phyloP scores from a whole-genome alignment of 768 basidiomycete genomes.

The Mrakia frigida region DNA sequence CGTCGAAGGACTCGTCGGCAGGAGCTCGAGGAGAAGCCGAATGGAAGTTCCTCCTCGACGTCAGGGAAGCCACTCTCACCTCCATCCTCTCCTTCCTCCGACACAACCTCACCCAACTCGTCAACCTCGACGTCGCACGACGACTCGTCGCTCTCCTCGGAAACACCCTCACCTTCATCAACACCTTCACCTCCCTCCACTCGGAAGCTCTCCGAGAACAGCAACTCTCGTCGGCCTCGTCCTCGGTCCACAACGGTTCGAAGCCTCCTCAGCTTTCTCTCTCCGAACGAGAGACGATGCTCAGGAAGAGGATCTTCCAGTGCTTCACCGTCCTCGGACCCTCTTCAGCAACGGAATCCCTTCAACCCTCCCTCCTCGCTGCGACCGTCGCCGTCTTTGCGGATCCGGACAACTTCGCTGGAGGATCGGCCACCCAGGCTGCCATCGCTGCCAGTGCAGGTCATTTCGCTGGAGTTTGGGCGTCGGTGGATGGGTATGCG shows the following conservation, averaged over 20 bases:
- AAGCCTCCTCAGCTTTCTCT: slow-evolving; percentile 50
- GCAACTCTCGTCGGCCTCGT: slow-evolving; percentile 38
- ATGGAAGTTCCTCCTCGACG: slow-evolving; percentile 85
- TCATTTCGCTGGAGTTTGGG: slow-evolving; percentile 78
- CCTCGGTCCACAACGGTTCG: neutral
- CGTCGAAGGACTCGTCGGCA: slow-evolving; percentile 69
- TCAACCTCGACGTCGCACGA: slow-evolving; percentile 85
- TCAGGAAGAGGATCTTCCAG: slow-evolving; percentile 79
- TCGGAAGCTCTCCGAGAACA: slow-evolving; percentile 60
- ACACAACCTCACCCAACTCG: slow-evolving; percentile 66
- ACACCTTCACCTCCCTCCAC: slow-evolving; percentile 68
- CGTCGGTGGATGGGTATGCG: slow-evolving; percentile 77
- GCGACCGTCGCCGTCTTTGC: slow-evolving; percentile 76
- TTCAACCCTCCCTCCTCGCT: slow-evolving; percentile 74
- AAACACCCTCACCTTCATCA: slow-evolving; percentile 85
- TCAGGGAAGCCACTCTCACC: slow-evolving; percentile 82
- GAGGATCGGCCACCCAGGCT: slow-evolving; percentile 81
- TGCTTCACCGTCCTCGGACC: slow-evolving; percentile 77
- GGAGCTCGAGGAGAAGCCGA: slow-evolving; percentile 65
- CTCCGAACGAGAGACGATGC: slow-evolving; percentile 71
- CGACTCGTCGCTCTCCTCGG: slow-evolving; percentile 78
- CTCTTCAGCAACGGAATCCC: slow-evolving; percentile 72
- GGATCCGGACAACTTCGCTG: slow-evolving; percentile 74
- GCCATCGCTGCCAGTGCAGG: slow-evolving; percentile 83
- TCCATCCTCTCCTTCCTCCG: slow-evolving; percentile 82